Base-by-base conservation (phyloP, 2,329 filamentous ascomycete species). In the Bipolaris sorokiniana region DNA sequence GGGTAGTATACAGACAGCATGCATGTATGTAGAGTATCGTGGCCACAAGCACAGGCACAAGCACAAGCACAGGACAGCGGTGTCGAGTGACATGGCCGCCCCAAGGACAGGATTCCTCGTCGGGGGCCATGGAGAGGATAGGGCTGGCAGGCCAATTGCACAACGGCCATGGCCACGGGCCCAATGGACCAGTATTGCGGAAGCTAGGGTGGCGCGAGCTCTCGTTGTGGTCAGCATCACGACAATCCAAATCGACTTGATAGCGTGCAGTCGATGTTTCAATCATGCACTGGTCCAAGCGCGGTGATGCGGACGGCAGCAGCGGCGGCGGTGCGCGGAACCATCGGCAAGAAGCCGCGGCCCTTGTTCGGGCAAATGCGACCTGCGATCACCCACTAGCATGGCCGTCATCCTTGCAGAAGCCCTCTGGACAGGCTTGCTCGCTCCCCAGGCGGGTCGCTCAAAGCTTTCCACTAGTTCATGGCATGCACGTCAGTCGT, bases 321-420 rank as follows among this genome's bases (percentile, higher is more conserved):
- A 28, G 52, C 58, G 48, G 54, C 53, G 38, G 45, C 60, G 54
- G 62, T 52, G 48, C 56, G 57, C 59, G 62, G 59, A 56, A 58
- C 48, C 48, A 57, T 54, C 56, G 54, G 61, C 54, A 50, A 26
- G 54, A 56, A 20, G 38, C 50, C 50, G 45, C 50, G 54, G 62
- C 54, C 62, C 61, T 62, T 59, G 54, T 51, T 52, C 55, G 61
- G 58, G 31, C n/a, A 46, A 36, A 40, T 46, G 31, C 37, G 31
- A 36, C 2, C 28, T 53, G 49, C 42, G 48, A 56, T 56, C 52
- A 49, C 56, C 48, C 33, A n/a, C 28, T 48, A 56, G 42, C 11
- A 22, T 23, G 36, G 23, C 18, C 15, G 18, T 13, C 15, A 23
- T 44, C 34, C 40, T 58, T 36, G 46, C 22, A 26, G 18, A 37